Evolutionary conservation across 495 filamentous ascomycete genomes (phyloP).

Genomic region (Penicillium flavigenum): DNA sequence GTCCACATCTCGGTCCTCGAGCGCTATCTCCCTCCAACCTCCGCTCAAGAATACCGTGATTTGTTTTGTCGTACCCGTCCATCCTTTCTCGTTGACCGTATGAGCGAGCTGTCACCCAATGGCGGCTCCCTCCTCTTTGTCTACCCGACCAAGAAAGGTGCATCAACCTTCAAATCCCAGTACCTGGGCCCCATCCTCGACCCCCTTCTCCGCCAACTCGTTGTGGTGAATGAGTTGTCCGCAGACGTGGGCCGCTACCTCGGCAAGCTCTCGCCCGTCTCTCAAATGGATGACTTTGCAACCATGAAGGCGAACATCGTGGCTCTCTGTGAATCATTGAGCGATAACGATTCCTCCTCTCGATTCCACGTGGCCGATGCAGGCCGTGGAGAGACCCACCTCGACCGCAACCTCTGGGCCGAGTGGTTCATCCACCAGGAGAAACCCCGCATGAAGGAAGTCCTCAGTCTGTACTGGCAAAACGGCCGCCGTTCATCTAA

Average conservation of each 20-base stretch:
- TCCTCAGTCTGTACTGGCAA: constrained; percentile 58
- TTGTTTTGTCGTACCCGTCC: constrained; percentile 57
- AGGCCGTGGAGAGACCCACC: constrained; percentile 49
- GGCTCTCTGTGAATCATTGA: constrained; percentile 47
- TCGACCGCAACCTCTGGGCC: constrained; percentile 60
- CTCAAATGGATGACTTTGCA: constrained; percentile 59
- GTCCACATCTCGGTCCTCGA: constrained; percentile 67
- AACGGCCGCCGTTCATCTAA: constrained; percentile 48
- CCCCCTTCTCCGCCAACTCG: constrained; percentile 63
- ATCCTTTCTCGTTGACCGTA: constrained; percentile 65
- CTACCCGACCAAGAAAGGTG: constrained; percentile 66
- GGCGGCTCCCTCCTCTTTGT: constrained; percentile 65
- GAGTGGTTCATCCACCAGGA: constrained; percentile 76
- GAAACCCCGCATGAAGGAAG: constrained; percentile 60
- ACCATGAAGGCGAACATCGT: constrained; percentile 51
- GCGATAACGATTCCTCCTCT: constrained; percentile 43
- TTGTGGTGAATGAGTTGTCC: constrained; percentile 61
- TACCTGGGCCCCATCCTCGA: constrained; percentile 69
- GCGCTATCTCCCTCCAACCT: constrained; percentile 68
- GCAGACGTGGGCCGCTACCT: constrained; percentile 58
- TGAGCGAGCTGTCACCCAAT: constrained; percentile 60
- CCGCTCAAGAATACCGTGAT: constrained; percentile 57
- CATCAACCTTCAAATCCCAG: constrained; percentile 59
- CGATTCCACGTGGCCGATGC: constrained; percentile 53
- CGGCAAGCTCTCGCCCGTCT: constrained; percentile 57